phyloP scores from a whole-genome alignment of 129 eudicot genomes.

The Dittrichia graveolens region DNA sequence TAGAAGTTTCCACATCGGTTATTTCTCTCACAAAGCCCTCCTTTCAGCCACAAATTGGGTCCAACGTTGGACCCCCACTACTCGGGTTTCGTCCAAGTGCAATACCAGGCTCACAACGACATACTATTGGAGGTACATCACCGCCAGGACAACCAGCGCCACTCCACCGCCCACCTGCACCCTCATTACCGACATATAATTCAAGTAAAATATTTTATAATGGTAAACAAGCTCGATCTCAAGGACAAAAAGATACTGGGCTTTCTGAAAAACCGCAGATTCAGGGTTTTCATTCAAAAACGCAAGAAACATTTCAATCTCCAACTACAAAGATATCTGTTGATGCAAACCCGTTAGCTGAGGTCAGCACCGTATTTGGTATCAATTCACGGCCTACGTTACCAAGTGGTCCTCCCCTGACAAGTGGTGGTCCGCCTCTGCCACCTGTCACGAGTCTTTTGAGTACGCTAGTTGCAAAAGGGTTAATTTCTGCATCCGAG shows the following conservation, averaged over 20 bases:
- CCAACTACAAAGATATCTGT: slow-evolving; percentile 32
- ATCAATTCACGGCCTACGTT: slow-evolving; percentile 35
- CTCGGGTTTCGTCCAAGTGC: slow-evolving; percentile 37
- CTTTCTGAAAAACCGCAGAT: slow-evolving; percentile 38
- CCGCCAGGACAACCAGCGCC: slow-evolving; percentile 34
- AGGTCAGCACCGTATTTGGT: slow-evolving; percentile 53
- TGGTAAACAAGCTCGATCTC: slow-evolving; percentile 44
- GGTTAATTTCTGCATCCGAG: slow-evolving; percentile 70
- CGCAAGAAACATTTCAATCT: slow-evolving; percentile 29
- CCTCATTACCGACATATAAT: slow-evolving; percentile 24
- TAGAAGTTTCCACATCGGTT: slow-evolving; percentile 27
- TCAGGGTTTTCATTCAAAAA: slow-evolving; percentile 42
- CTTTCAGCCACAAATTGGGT: slow-evolving; percentile 41
- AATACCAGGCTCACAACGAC: slow-evolving; percentile 35
- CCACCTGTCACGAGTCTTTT: slow-evolving; percentile 69
- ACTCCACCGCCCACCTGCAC: slow-evolving; percentile 50
- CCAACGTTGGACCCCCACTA: slow-evolving; percentile 27
- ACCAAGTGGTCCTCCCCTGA: slow-evolving; percentile 36
- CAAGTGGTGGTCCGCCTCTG: slow-evolving; percentile 27
- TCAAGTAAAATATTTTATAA: slow-evolving; percentile 32
- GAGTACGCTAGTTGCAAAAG: slow-evolving; percentile 76
- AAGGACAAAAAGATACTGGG: slow-evolving; percentile 30
- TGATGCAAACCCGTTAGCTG: slow-evolving; percentile 44
- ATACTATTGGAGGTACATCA: slow-evolving; percentile 39
- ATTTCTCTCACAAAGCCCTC: slow-evolving; percentile 40